Base-by-base conservation (phyloP, 2,329 filamentous ascomycete genomes). In the Alternaria metachromatica region DNA sequence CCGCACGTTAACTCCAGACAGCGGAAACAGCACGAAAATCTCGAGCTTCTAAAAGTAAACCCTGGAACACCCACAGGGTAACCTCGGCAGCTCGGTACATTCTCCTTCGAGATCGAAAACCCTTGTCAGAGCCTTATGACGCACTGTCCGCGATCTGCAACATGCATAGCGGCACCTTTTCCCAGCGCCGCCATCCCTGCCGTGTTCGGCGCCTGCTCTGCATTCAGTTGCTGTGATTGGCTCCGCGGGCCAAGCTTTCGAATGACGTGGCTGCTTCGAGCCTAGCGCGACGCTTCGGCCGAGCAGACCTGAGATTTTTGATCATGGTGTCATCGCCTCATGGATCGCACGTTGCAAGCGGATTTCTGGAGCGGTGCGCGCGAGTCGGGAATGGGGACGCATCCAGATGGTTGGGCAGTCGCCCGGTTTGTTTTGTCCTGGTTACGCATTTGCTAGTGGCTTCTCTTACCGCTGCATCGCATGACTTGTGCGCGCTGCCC, bases 261-360 rank as follows among this genome's bases (percentile, higher is more conserved):
- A 23, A 28, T n/a, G 6, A 15, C 13, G 30, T 25, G 3, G n/a
- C 49, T 41, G 20, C 5, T 23, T 25, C 15, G 3, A 18, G 20
- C 1, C 5, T 51, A 28, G 25, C 20, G 21, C 5, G 1, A n/a
- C 20, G 30, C 20, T 59, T 67, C 67, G 67, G 64, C 64, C 67
- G 67, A 69, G 53, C 13, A 18, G 46, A 45, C 12, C 20, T 8
- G 33, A 56, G 58, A 60, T 64, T 64, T 65, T 64, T 60, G 60
- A 63, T 64, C 62, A 69, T 62, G 62, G 59, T 69, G 63, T 67
- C 60, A 67, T 69, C 58, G 58, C 50, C 60, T 58, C 46, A 51
- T 43, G 44, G 55, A 44, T 59, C 49, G 60, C 60, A 63, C 55
- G 55, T 49, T 63, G 25, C 48, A 23, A 37, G 25, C 59, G 55